Conservation (phyloP, 164 flowering plant species). For the Akebia trifoliata region DNA sequence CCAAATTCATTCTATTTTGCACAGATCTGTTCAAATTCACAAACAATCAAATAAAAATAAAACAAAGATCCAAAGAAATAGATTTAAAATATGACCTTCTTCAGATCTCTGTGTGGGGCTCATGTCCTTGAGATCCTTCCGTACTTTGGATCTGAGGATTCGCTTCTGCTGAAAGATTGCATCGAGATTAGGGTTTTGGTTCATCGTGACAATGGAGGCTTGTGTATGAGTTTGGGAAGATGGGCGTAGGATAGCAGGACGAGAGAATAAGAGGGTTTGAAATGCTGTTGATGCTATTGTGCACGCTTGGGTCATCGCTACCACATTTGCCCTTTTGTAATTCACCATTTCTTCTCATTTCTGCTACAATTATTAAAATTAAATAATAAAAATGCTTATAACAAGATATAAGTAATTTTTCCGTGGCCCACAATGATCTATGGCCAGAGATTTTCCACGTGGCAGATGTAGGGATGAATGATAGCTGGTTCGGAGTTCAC, state of each 20-base stretch:
- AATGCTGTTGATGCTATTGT: conserved; percentile 15
- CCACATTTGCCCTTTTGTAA: conserved; percentile 4
- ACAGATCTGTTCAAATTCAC: background rate
- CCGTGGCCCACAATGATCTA: too few species aligned
- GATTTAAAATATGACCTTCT: conserved; percentile 38
- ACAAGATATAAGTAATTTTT: too few species aligned
- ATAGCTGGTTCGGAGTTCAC: too few species aligned
- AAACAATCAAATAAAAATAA: background rate
- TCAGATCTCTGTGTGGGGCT: conserved; percentile 49
- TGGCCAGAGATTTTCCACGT: too few species aligned
- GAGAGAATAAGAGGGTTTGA: conserved; percentile 7
- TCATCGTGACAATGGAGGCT: conserved; percentile 20
- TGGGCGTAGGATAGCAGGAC: conserved; percentile 6
- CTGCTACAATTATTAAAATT: background rate
- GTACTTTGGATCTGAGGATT: conserved; percentile 52
- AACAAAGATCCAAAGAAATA: background rate
- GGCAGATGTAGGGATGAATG: too few species aligned
- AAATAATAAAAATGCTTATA: too few species aligned
- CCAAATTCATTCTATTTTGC: too few species aligned
- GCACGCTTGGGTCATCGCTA: conserved; percentile 12
- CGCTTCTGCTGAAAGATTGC: conserved; percentile 54
- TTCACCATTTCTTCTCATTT: background rate
- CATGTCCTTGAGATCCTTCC: conserved; percentile 65
- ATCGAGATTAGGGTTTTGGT: conserved; percentile 30
- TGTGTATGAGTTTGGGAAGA: background rate